Conservation (phyloP, 148 eudicot species). For the Nepenthes gracilis region DNA sequence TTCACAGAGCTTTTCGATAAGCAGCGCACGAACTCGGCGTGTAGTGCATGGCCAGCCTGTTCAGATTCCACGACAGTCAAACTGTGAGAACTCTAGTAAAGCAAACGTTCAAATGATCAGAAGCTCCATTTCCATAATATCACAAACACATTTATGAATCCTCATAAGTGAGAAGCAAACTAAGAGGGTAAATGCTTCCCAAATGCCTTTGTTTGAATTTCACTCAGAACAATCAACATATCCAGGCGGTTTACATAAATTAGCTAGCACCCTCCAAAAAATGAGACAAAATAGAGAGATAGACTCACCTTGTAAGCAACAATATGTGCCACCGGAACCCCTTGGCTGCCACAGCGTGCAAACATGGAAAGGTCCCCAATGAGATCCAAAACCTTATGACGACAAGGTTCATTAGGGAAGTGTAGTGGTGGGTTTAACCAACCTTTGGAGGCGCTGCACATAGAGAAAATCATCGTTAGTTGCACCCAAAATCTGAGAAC, state of each 20-base stretch:
- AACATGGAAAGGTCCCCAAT: constrained; percentile 85
- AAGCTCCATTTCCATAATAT: background rate
- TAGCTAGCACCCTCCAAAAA: background rate
- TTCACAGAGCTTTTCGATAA: constrained; percentile 7
- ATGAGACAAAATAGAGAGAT: constrained; percentile 1
- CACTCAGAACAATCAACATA: no score
- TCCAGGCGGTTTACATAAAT: background rate
- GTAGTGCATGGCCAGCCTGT: constrained; percentile 90
- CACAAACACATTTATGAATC: background rate
- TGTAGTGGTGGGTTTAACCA: constrained; percentile 80
- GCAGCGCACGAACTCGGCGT: constrained; percentile 53
- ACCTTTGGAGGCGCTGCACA: constrained; percentile 53
- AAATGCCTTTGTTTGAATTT: no score
- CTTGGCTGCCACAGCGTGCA: constrained; percentile 80
- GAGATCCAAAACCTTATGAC: constrained; percentile 91
- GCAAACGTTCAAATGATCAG: background rate
- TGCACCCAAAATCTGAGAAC: background rate
- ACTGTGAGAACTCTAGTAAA: background rate
- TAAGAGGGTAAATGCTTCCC: no score
- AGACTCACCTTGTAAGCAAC: constrained; percentile 67
- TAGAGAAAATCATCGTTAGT: background rate
- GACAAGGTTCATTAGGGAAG: constrained; percentile 72
- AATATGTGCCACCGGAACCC: constrained; percentile 71
- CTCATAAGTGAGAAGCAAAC: no score
- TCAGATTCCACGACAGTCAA: background rate